phyloP scores from a whole-genome alignment of 306 rosid genomes.

The Pterocarpus macrocarpus region DNA sequence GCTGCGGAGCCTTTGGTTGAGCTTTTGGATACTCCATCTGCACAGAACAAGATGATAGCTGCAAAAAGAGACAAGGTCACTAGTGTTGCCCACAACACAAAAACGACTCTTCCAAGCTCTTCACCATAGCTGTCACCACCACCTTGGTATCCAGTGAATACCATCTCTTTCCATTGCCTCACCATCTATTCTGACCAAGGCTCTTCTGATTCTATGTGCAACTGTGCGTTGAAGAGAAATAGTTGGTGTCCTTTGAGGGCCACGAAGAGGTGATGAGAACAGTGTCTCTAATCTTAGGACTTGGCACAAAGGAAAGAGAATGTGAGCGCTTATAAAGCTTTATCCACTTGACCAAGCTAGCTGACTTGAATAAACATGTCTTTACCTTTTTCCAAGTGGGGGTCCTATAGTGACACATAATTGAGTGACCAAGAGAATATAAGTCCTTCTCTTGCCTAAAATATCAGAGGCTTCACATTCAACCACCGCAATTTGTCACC shows the following conservation, averaged over 20 bases:
- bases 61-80: conserved; percentile 55
- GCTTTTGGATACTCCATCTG: conserved; percentile 67
- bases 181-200: conserved; percentile 51
- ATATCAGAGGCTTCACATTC: conserved; percentile 25
- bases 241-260: conserved; percentile 12
- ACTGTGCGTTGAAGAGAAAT: background rate
- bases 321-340: background rate
- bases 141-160: conserved; percentile 23
- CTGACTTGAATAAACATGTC: background rate
- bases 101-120: conserved; percentile 48
- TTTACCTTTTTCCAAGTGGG: background rate
- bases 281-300: conserved; percentile 26
- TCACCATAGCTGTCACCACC: conserved; percentile 29
- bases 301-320: background rate
- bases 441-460: background rate
- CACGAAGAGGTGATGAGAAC: conserved; percentile 35
- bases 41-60: conserved; percentile 66
- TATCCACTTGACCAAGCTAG: background rate
- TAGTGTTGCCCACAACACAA: conserved; percentile 57
- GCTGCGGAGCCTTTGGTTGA: conserved; percentile 49
- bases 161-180: conserved; percentile 59
- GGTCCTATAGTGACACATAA: background rate
- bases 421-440: background rate
- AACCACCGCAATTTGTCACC: background rate
- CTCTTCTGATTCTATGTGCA: background rate